phyloP scores from a whole-genome alignment of 2,329 filamentous ascomycete genomes.

The Venturiaceae sp. region DNA sequence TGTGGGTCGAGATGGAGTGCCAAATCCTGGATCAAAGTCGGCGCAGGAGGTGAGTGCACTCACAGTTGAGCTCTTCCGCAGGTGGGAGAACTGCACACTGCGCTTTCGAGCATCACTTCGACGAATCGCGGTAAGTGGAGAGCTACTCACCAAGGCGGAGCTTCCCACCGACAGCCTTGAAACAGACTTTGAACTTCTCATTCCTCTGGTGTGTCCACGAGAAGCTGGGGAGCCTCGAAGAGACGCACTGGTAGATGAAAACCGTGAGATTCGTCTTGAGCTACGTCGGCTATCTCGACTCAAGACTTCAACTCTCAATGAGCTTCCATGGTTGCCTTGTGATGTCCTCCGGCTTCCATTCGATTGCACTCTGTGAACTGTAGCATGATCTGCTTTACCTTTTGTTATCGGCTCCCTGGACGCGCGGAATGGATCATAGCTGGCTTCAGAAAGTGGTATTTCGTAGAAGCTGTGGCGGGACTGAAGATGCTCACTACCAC shows the following conservation, averaged over 20 bases:
- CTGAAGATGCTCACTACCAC: conserved; percentile 43
- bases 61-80: conserved; percentile 34
- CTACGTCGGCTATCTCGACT: conserved; percentile 15
- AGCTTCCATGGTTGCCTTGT: conserved; percentile 24
- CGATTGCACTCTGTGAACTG: conserved; percentile 48
- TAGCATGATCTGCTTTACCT: conserved; percentile 51
- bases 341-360: conserved; percentile 23
- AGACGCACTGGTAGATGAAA: conserved; percentile 18
- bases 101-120: conserved; percentile 46
- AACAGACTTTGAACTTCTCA: conserved; percentile 19
- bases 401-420: conserved; percentile 45
- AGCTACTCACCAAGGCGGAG: conserved; percentile 37
- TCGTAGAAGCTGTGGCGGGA: conserved; percentile 40
- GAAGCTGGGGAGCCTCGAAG: conserved; percentile 13
- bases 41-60: conserved; percentile 26
- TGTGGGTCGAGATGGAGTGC: conserved; percentile 19
- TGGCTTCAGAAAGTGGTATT: conserved; percentile 44
- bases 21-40: conserved; percentile 5
- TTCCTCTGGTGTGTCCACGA: not conserved
- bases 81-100: conserved; percentile 53
- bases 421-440: conserved; percentile 77
- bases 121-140: conserved; percentile 35
- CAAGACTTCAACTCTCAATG: conserved; percentile 29
- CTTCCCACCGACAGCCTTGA: conserved; percentile 33
- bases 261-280: conserved; percentile 18